Evolutionary conservation across 2,329 filamentous ascomycete species (phyloP), one percentile per base, ranked within the genome.

Genomic region (Ascochyta fabae): DNA sequence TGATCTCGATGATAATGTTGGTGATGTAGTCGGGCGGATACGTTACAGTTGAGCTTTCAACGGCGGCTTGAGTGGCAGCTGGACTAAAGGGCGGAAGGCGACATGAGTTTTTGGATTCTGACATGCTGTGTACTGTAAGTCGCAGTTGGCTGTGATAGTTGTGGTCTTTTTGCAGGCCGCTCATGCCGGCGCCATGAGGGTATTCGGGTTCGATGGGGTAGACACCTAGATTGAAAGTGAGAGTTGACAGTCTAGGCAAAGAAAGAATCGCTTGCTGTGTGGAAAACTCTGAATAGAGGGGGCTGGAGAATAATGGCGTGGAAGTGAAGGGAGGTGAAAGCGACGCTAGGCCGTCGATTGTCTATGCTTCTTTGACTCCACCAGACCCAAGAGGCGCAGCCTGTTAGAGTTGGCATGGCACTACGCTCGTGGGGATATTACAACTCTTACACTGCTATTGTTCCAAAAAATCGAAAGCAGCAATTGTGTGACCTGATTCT

Each of bases 321-420:
- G 13, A 41, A 35, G 49, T 59, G 58, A 57, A 51, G 38, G 35
- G 42, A 61, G 50, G 60, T 65, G 64, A 59, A 65, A 52, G 54
- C 48, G 42, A 60, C 46, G 34, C 44, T 44, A 26, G 49, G 31
- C 33, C 36, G 49, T 29, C 35, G 13, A 50, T 41, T 44, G 55
- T 39, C 51, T 50, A 44, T 41, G 31, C 29, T 47, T 31, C 29
- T 51, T 48, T 58, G 50, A 44, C 57, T 29, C n/a, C 39, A 16
- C 8, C 22, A 10, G 33, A 10, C 24, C 33, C 29, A n/a, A 44
- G 15, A 24, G 16, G 33, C 33, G 38, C 5, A 31, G 31, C 35
- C 10, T 16, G 36, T 39, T 24, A 13, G 9, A 23, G 5, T 2
- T 16, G 1, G n/a, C 16, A 16, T 7, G 33, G 33, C 8, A 16